These are phyloP conservation scores for Crepidotus variabilis DNA, from an alignment of 768 basidiomycete species.

Conservation along the genomic window DNA sequence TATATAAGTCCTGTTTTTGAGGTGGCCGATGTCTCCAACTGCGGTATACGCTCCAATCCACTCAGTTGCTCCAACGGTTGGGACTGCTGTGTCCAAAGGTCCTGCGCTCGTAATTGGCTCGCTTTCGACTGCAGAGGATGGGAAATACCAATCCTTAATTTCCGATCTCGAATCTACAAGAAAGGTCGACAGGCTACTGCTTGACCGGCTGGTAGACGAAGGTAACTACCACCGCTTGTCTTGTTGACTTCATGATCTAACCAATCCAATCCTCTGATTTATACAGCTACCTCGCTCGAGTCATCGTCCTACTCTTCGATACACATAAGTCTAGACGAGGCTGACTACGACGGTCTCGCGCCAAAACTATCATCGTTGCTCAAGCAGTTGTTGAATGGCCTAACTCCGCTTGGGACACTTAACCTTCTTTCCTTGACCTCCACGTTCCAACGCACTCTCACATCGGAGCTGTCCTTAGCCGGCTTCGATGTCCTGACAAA, in stretches of 20 bases:
- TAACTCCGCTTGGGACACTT: slow-evolving; percentile 67
- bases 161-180: slow-evolving; percentile 51
- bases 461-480: slow-evolving; percentile 57
- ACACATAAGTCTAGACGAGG: slow-evolving; percentile 58
- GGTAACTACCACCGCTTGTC: slow-evolving; percentile 42
- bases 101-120: slow-evolving; percentile 75
- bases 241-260: not conserved
- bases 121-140: slow-evolving; percentile 71
- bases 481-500: slow-evolving; percentile 61
- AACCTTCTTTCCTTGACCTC: slow-evolving; percentile 55
- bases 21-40: slow-evolving; percentile 54
- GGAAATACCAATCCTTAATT: slow-evolving; percentile 71
- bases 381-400: slow-evolving; percentile 52
- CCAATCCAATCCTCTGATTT: slow-evolving; percentile 4
- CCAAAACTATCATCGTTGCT: slow-evolving; percentile 55
- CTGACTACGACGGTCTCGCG: slow-evolving; percentile 58
- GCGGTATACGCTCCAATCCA: slow-evolving; percentile 38
- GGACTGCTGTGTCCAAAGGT: slow-evolving; percentile 31
- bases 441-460: slow-evolving; percentile 34
- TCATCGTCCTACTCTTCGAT: slow-evolving; percentile 58
- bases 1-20: not conserved
- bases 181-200: slow-evolving; percentile 71
- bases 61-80: slow-evolving; percentile 16
- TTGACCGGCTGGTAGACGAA: slow-evolving; percentile 78
- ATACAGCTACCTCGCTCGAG: slow-evolving; percentile 53